These are phyloP conservation scores for Kazachstania sp. DNA, from an alignment of 1,139 yeast species.

Conservation along the genomic window DNA sequence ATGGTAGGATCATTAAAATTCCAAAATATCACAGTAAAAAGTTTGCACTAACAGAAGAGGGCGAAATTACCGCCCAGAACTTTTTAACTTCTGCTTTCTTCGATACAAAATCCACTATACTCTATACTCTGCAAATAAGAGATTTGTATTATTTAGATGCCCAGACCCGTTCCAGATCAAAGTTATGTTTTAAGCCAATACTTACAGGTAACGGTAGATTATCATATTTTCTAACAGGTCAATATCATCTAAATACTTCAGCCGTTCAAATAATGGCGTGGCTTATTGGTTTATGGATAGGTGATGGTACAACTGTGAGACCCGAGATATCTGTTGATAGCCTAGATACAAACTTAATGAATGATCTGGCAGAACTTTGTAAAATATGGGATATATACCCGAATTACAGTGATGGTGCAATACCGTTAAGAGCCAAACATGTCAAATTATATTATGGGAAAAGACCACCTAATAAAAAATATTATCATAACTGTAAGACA, in stretches of 20 bases:
- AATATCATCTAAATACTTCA: constrained; percentile 16
- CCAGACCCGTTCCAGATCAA: constrained; percentile 27
- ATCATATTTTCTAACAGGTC: constrained; percentile 20
- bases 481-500: constrained; percentile 14
- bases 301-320: constrained; percentile 23
- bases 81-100: not conserved
- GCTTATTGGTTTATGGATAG: constrained; percentile 28
- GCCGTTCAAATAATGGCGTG: constrained; percentile 30
- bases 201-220: constrained; percentile 27
- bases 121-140: constrained; percentile 34
- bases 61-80: constrained; percentile 14
- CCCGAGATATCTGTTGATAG: constrained; percentile 29
- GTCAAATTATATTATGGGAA: constrained; percentile 19
- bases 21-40: constrained; percentile 22
- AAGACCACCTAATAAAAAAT: constrained; percentile 10
- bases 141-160: constrained; percentile 27
- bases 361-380: constrained; percentile 19
- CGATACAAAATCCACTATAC: constrained; percentile 19
- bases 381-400: constrained; percentile 22
- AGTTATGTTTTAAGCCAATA: constrained; percentile 33
- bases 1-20: constrained; percentile 16
- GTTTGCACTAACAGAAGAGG: constrained; percentile 20
- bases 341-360: constrained; percentile 16
- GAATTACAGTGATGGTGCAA: constrained; percentile 14
- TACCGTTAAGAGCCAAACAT: constrained; percentile 23